Conservation (phyloP, 257 asterid genomes). For the Nicotiana attenuata region DNA sequence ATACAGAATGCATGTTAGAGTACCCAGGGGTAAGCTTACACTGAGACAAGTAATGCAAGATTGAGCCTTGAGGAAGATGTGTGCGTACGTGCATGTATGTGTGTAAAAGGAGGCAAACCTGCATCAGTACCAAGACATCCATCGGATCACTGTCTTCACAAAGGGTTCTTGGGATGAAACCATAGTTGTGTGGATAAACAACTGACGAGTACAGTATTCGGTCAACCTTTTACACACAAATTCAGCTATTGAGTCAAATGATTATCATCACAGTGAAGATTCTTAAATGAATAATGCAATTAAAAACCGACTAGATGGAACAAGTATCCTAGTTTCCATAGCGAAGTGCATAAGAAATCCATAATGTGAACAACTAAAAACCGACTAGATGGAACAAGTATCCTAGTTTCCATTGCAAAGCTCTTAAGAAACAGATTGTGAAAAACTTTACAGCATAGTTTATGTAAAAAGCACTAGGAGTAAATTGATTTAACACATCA, state of each 20-base stretch:
- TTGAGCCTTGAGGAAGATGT: background rate
- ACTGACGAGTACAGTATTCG: conserved; percentile 89
- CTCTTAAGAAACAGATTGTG: no score
- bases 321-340: no score
- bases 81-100: background rate
- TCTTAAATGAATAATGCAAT: background rate
- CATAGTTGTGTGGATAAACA: conserved; percentile 93
- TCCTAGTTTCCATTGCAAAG: no score
- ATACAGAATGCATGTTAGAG: background rate
- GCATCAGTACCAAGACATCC: conserved; percentile 87
- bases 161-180: conserved; percentile 83
- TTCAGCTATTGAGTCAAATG: background rate
- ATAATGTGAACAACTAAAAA: background rate
- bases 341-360: no score
- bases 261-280: background rate
- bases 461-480: background rate
- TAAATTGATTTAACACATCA: no score
- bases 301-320: background rate
- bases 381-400: background rate
- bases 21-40: background rate
- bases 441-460: background rate
- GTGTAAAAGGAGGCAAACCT: conserved; percentile 36
- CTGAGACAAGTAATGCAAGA: conserved; percentile 2
- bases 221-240: conserved; percentile 49
- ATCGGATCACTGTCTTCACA: conserved; percentile 92